Base-by-base conservation (phyloP, 805 yeast genomes). In the Candida endomychidarum region DNA sequence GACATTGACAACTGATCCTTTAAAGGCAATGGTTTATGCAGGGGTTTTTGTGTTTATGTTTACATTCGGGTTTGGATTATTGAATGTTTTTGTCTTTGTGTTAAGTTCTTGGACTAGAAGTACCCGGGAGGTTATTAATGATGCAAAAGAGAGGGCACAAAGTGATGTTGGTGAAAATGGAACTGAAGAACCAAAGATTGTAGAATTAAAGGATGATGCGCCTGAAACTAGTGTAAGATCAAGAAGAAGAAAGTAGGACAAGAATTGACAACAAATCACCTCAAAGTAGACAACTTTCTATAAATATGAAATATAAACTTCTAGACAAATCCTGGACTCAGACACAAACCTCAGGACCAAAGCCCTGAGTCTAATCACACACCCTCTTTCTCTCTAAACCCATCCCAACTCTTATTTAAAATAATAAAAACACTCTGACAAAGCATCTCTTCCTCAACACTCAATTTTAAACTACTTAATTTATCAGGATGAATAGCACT, bases 381-480 rank as follows among this genome's bases (percentile, higher is more conserved):
- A 30, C 48, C 50, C 37, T 85, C 84, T 41, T 75, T 75, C 28
- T 58, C 64, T 53, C 83, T 85, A 59, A 88, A 89, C 15, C 60
- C 63, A 50, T 87, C 97, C 98, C 99, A 93, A 2, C 97, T 89
- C 50, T 80, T 76, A 60, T 89, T 91, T 46, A 93, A 67, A 0
- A 81, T 72, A 27, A 89, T 84, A 56, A 93, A 93, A 0, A 91
- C 91, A 17, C 80, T 80, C 51, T 90, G 91, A 11, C 97, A 93
- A 33, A 91, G 72, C 82, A 91, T 76, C 56, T 83, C 82, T 41
- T 78, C 77, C 52, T 88, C 95, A 5, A 80, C 67, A 6, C 81
- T 66, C 2, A 83, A 77, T 16, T 63, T 60, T 21, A 50, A 45
- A 42, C 51, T 52, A 21, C 49, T 45, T 17, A 90, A 66, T 59